Base-by-base conservation (phyloP, 768 basidiomycete species). In the Boletus rubropictus region DNA sequence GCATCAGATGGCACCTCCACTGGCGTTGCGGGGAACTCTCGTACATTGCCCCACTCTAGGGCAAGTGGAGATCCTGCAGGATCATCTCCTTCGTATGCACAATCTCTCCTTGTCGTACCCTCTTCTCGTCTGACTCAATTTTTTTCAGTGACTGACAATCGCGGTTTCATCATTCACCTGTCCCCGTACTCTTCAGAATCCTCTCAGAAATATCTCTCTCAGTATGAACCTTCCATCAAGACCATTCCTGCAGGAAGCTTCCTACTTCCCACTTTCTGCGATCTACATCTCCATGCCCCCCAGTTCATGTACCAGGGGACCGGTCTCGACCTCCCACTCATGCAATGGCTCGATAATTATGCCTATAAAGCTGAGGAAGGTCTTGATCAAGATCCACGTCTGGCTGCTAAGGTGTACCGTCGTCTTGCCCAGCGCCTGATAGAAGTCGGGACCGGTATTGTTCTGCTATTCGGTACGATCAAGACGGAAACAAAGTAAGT, bases 261-360 rank as follows among this genome's bases (percentile, higher is more conserved):
- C 58, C 48, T 92, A 34, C 52, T 86, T n/a, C 88, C 90, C 2
- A 79, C 82, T 0, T 93, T 91, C 64, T 81, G 78, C 47, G 90
- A 93, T 63, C 72, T 89, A 5, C 90, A 93, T 59, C 73, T 92
- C 0, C 91, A 94, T 61, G 89, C 90, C 0, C 88, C 91, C 1
- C 92, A 94, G 60, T 92, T 86, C 61, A 72, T 92, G 28, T 93
- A 91, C 50, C 84, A 89, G 46, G 92, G 92, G 3, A 89, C 81
- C 1, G 90, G 91, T 0, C 73, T 93, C 4, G 86, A 94, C 62
- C 74, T 90, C 2, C 86, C 89, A 4, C 67, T 92, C 31, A 83
- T 91, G 82, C 66, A 89, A 54, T 91, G 90, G 90, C 75, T 93
- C 7, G 74, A 89, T 32, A 73, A 75, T 25, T 93, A 93, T 52